phyloP scores from a whole-genome alignment of 2,329 filamentous ascomycete species.

The Colletotrichum agaves region DNA sequence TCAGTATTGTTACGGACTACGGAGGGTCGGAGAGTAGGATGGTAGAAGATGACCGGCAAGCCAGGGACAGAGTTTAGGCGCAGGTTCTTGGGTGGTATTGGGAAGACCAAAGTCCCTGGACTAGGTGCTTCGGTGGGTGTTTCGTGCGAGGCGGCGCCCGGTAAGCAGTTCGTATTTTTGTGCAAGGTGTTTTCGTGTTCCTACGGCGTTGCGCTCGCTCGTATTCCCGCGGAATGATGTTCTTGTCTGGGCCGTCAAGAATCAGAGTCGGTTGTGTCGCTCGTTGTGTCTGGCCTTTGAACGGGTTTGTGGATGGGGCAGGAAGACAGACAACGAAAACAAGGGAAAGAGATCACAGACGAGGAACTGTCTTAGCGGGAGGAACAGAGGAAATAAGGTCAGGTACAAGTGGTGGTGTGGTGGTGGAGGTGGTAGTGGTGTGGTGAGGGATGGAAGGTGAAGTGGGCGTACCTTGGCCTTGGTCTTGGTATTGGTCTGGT shows the following conservation, averaged over 20 bases:
- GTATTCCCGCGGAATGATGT: conserved; percentile 9
- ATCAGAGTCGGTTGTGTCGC: not conserved
- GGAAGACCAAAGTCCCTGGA: not conserved
- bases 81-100: conserved; percentile 8
- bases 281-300: not conserved
- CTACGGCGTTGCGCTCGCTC: conserved; percentile 14
- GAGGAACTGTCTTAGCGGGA: not conserved
- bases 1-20: too few relatives aligned
- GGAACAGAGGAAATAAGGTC: conserved; percentile 9
- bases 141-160: conserved; percentile 8
- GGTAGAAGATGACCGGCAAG: conserved; percentile 2
- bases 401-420: conserved; percentile 1
- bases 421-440: not conserved
- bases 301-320: not conserved
- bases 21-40: too few relatives aligned
- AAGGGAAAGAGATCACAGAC: not conserved
- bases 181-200: not conserved
- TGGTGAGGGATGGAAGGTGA: not conserved
- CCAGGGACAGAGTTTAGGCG: conserved; percentile 15
- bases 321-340: not conserved
- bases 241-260: conserved; percentile 1
- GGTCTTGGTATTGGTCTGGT: not conserved
- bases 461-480: conserved; percentile 6
- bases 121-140: conserved; percentile 13
- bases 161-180: conserved; percentile 21